phyloP scores from a whole-genome alignment of 164 flowering plant genomes.

The Umbellularia californica region DNA sequence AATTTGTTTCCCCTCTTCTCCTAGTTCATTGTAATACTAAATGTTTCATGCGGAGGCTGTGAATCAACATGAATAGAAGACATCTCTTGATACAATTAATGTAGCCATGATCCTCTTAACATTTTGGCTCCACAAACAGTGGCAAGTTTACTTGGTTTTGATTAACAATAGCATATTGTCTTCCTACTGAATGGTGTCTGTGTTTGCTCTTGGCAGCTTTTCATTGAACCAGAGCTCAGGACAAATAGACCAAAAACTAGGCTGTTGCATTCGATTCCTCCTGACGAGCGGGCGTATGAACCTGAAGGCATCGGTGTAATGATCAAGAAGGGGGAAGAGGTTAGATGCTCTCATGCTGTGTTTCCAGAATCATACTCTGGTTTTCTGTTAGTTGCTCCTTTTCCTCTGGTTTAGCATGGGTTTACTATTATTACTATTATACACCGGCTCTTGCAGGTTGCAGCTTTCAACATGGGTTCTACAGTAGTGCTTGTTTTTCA shows the following conservation, averaged over 20 bases:
- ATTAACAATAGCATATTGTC: background rate
- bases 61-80: too few relatives aligned
- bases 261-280: conserved; percentile 54
- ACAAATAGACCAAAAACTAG: conserved; percentile 68
- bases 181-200: background rate
- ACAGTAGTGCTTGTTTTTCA: conserved; percentile 91
- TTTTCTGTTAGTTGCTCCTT: background rate
- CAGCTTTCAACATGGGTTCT: conserved; percentile 95
- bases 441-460: conserved; percentile 46
- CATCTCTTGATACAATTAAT: too few relatives aligned
- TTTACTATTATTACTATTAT: background rate
- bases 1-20: too few relatives aligned
- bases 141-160: too few relatives aligned
- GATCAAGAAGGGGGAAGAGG: conserved; percentile 91
- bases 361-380: background rate
- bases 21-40: too few relatives aligned
- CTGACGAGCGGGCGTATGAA: conserved; percentile 70
- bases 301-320: conserved; percentile 60
- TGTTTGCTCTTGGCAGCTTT: conserved; percentile 51
- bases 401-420: background rate
- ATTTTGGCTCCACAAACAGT: too few relatives aligned
- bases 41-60: too few relatives aligned
- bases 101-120: too few relatives aligned
- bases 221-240: conserved; percentile 71
- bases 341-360: conserved; percentile 12